These are phyloP conservation scores for Coelastrella sp. DNA, from an alignment of 139 green algal species.

Conservation along the genomic window DNA sequence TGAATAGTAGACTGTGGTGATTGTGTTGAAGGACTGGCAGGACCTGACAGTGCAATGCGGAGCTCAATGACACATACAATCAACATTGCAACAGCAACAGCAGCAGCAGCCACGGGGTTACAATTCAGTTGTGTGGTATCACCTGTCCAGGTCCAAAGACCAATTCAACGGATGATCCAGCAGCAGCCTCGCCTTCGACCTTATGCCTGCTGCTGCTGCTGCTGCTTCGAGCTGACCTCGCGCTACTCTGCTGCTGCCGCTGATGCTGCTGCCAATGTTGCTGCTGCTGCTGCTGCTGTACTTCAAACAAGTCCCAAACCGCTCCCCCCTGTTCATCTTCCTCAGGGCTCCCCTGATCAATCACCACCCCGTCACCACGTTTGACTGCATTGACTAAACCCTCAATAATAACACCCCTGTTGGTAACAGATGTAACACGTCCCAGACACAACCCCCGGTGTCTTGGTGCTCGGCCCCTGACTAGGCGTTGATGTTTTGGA, in stretches of 20 bases:
- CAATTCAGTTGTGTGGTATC: no score
- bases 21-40: no score
- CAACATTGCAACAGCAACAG: background rate
- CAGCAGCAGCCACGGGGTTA: background rate
- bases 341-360: conserved; percentile 75
- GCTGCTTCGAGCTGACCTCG: no score
- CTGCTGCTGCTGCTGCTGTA: background rate
- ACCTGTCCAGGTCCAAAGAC: conserved; percentile 59
- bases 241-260: background rate
- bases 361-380: conserved; percentile 82
- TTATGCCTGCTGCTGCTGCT: conserved; percentile 24
- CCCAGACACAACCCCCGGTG: conserved; percentile 79
- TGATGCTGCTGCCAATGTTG: background rate
- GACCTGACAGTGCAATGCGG: no score
- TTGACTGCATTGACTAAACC: conserved; percentile 60
- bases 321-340: conserved; percentile 74
- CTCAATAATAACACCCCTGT: conserved; percentile 25
- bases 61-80: background rate
- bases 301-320: conserved; percentile 49
- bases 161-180: conserved; percentile 51
- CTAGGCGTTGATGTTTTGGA: conserved; percentile 78
- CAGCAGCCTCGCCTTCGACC: background rate
- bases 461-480: conserved; percentile 74
- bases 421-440: conserved; percentile 43
- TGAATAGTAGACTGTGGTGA: no score